These are phyloP conservation scores for Boechera retrofracta DNA, from an alignment of 345 rosid genomes.

Conservation along the genomic window DNA sequence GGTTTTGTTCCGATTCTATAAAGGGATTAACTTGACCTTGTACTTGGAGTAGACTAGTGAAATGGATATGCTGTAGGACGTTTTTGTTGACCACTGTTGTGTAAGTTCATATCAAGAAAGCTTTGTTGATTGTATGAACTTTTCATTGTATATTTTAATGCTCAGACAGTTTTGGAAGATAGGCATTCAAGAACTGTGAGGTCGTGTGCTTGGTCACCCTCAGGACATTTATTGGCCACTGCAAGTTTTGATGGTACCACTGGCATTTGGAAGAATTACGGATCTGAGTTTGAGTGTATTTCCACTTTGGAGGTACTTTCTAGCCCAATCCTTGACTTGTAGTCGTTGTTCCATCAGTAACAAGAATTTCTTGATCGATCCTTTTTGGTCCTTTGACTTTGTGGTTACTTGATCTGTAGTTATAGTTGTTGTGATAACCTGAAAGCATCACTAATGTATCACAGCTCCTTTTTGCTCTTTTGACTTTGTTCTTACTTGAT, in stretches of 20 bases:
- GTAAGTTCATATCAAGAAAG: background rate
- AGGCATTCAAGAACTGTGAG: conserved; percentile 86
- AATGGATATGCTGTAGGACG: background rate
- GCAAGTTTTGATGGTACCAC: conserved; percentile 93
- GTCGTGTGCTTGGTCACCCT: conserved; percentile 91
- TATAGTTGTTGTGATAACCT: background rate
- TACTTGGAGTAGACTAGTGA: background rate
- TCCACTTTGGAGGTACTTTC: conserved; percentile 73
- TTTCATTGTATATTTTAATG: conserved; percentile 9
- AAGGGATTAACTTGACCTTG: conserved; percentile 4
- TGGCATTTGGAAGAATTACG: conserved; percentile 81
- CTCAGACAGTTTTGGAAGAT: conserved; percentile 66
- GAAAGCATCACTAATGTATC: background rate
- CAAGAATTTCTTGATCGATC: background rate
- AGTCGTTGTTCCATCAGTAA: background rate
- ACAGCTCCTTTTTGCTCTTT: conserved; percentile 10
- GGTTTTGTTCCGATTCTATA: conserved; percentile 1
- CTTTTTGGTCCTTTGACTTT: background rate
- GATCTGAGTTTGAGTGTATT: conserved; percentile 84
- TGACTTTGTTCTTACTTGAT: background rate
- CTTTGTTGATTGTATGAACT: background rate
- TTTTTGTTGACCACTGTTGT: background rate
- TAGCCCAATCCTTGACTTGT: background rate
- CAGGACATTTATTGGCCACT: conserved; percentile 78
- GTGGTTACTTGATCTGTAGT: too few species aligned